phyloP scores from a whole-genome alignment of 1,139 yeast species.

The Hemisphaericaspora xylofermentans region DNA sequence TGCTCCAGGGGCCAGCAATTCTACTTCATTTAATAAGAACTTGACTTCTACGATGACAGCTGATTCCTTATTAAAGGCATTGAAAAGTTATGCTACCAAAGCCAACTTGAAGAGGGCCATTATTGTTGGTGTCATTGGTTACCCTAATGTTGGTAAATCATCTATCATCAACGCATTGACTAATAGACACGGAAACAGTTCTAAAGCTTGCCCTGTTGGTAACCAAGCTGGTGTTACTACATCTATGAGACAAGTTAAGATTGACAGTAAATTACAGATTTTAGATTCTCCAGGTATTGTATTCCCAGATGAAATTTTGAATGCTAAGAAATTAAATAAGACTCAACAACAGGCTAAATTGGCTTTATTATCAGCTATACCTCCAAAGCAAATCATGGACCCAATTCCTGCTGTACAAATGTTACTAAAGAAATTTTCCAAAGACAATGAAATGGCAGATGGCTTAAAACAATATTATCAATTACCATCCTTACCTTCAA shows the following conservation, averaged over 20 bases:
- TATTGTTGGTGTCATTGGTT: slow-evolving; percentile 93
- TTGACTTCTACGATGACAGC: slow-evolving; percentile 74
- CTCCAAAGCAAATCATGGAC: slow-evolving; percentile 82
- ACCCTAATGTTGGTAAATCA: slow-evolving; percentile 91
- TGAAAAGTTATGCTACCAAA: slow-evolving; percentile 82
- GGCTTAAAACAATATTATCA: slow-evolving; percentile 71
- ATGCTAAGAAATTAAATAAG: slow-evolving; percentile 46
- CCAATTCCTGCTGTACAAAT: slow-evolving; percentile 81
- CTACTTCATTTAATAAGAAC: slow-evolving; percentile 73
- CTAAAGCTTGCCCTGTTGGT: slow-evolving; percentile 91
- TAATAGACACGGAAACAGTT: slow-evolving; percentile 67
- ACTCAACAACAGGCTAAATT: slow-evolving; percentile 81
- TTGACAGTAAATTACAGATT: slow-evolving; percentile 84
- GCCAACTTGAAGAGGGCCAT: slow-evolving; percentile 88
- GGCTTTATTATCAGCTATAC: slow-evolving; percentile 84
- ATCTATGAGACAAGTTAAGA: slow-evolving; percentile 83
- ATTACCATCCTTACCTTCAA: slow-evolving; percentile 76
- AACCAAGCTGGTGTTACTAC: slow-evolving; percentile 98
- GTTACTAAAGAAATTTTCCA: slow-evolving; percentile 71
- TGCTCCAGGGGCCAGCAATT: slow-evolving; percentile 51
- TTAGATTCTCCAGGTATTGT: slow-evolving; percentile 98
- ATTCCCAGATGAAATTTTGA: slow-evolving; percentile 69
- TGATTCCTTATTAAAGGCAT: slow-evolving; percentile 68
- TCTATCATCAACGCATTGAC: slow-evolving; percentile 90
- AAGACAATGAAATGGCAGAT: slow-evolving; percentile 71